Evolutionary conservation across 2,329 filamentous ascomycete species (phyloP), one percentile per base, ranked within the genome.

Genomic region (Colletotrichum spinosum): DNA sequence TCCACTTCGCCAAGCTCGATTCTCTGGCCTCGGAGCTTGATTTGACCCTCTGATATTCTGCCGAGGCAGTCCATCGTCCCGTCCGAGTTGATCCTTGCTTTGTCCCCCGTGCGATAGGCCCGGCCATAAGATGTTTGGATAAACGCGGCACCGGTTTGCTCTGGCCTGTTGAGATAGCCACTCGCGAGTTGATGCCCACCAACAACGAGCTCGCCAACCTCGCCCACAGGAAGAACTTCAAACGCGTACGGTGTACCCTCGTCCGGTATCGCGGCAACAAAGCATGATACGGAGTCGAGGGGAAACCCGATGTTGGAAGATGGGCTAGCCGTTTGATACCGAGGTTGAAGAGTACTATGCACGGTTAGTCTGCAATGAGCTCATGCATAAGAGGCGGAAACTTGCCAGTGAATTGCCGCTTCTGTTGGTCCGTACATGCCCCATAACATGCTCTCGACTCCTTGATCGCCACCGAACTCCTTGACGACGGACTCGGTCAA

Each of bases 341-440:
- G 13, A 10, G 63, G 63, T 35, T 37, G 52, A n/a, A 55, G 35
- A 5, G 42, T 51, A 15, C 55, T 57, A 34, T n/a, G 11, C n/a
- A 12, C 5, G 1, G 25, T 60, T 8, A 65, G 48, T 17, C 4
- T 17, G 1, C 7, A 11, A 42, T 34, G 25, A 33, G n/a, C 13
- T 15, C n/a, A 13, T 33, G 35, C n/a, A 34, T 25, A 38, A 39
- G 4, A 37, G 51, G 42, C 4, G 15, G 0, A 42, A 13, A 69
- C 79, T 76, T 72, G 85, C 84, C 86, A 97, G 74, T 97, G 94
- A 62, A 97, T 97, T 0, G 94, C 89, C 8, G 93, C 93, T 78
- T 97, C 94, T 0, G 94, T 97, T 2, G 94, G 94, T 0, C 94
- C 94, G 73, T 97, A 97, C 93, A 97, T 97, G 39, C 90, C 94